These are phyloP conservation scores for Astrothelium subdiscretum DNA, from an alignment of 495 filamentous ascomycete genomes.

Conservation along the genomic window DNA sequence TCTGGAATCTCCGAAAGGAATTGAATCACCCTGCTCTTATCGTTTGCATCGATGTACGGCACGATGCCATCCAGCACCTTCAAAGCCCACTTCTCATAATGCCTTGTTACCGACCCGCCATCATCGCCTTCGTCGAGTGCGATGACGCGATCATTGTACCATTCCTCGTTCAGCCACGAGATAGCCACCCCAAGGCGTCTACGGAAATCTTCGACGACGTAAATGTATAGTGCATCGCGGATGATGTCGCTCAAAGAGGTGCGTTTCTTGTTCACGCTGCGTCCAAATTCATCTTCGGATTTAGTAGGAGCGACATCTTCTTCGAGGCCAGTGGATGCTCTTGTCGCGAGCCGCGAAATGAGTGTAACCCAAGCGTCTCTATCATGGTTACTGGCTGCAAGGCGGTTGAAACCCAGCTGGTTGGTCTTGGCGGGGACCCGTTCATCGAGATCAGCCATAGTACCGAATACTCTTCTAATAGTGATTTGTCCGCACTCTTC, in stretches of 20 bases:
- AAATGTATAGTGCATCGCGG: conserved; percentile 66
- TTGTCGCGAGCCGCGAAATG: conserved; percentile 74
- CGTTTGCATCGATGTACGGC: conserved; percentile 73
- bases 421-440: conserved; percentile 38
- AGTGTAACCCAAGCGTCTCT: conserved; percentile 85
- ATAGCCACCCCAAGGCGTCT: conserved; percentile 76
- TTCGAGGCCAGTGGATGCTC: conserved; percentile 58
- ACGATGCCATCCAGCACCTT: conserved; percentile 77
- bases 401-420: conserved; percentile 54
- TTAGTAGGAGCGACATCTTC: conserved; percentile 36
- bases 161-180: conserved; percentile 91
- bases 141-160: conserved; percentile 76
- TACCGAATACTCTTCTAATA: conserved; percentile 63
- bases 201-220: conserved; percentile 83
- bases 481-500: conserved; percentile 55
- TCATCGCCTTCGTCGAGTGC: conserved; percentile 30
- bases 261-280: conserved; percentile 11
- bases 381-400: conserved; percentile 78
- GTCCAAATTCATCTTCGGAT: conserved; percentile 29
- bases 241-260: conserved; percentile 51
- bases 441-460: conserved; percentile 59
- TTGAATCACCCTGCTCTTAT: conserved; percentile 80
- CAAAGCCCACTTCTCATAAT: conserved; percentile 73
- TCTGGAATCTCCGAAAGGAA: conserved; percentile 88
- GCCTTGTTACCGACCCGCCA: conserved; percentile 28